Base-by-base conservation (phyloP, 768 basidiomycete genomes). In the Wakefieldia striispora region DNA sequence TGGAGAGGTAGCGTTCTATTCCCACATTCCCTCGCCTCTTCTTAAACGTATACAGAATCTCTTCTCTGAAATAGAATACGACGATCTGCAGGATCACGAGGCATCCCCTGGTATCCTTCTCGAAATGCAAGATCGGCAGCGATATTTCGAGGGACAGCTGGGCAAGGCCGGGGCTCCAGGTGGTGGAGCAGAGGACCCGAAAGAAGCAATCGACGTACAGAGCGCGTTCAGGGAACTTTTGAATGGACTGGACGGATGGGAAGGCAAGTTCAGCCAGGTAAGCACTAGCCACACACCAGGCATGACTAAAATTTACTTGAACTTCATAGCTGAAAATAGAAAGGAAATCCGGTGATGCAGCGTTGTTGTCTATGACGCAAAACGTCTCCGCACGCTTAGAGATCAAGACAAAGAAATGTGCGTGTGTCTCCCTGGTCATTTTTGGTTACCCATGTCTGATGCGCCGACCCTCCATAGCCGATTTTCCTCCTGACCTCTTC, bases 71-170 rank as follows among this genome's bases (percentile, higher is more conserved):
- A 86, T 98, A 45, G 89, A 92, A 50, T 73, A 95, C 3, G 87
- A 91, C 45, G 95, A 98, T 62, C 74, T 98, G 23, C 84, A 84
- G 57, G 86, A 86, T 40, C 75, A 80, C 2, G 81, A 86, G 48
- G 61, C 75, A 0, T 78, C 86, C 0, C 62, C 71, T 19, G 90
- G 90, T 3, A 88, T 97, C 26, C 63, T 84, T 2, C 75, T 98
- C 33, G 86, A 97, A 53, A 93, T 97, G 84, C 84, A 88, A 68
- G 89, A 90, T 58, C 79, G 84, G 46, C 83, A 89, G 57, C 78
- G 86, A 11, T 91, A 89, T 63, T 94, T 91, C 51, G 89, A 92
- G 61, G 87, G 83, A 6, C 73, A 81, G 39, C 73, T 78, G 61
- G 62, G 72, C 9, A 66, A 63, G 35, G 52, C 39, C 11, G 57